These are phyloP conservation scores for Lactarius evosmus DNA, from an alignment of 768 basidiomycete genomes.

Conservation along the genomic window DNA sequence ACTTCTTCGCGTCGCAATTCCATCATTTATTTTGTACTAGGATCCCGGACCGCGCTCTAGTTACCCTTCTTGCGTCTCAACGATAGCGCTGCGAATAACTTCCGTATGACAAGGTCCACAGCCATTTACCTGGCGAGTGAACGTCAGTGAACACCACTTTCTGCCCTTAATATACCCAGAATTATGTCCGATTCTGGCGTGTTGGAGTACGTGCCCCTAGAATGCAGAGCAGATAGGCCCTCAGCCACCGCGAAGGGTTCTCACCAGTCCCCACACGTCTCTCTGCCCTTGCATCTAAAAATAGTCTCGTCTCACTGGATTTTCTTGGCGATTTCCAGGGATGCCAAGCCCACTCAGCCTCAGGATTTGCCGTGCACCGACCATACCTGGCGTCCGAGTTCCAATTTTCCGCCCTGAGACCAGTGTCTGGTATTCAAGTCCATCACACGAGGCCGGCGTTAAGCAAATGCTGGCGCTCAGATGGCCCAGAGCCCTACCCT, in stretches of 20 bases:
- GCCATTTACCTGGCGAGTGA: background rate
- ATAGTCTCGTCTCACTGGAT: background rate
- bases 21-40: background rate
- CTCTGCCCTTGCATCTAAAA: background rate
- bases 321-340: background rate
- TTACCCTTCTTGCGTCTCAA: background rate
- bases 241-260: background rate
- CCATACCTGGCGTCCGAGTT: background rate
- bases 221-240: background rate
- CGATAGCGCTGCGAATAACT: background rate
- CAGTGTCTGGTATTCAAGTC: background rate
- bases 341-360: background rate
- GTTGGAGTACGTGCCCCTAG: background rate
- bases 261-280: background rate
- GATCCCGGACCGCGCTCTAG: background rate
- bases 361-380: background rate
- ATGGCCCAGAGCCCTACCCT: too few relatives aligned
- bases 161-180: too few relatives aligned
- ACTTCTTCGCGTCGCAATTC: background rate
- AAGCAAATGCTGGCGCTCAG: background rate
- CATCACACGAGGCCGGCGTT: background rate
- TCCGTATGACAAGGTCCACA: background rate
- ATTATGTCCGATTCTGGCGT: background rate
- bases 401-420: background rate
- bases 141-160: background rate